phyloP scores from a whole-genome alignment of 2,329 filamentous ascomycete species.

The Zymoseptoria ardabiliae region DNA sequence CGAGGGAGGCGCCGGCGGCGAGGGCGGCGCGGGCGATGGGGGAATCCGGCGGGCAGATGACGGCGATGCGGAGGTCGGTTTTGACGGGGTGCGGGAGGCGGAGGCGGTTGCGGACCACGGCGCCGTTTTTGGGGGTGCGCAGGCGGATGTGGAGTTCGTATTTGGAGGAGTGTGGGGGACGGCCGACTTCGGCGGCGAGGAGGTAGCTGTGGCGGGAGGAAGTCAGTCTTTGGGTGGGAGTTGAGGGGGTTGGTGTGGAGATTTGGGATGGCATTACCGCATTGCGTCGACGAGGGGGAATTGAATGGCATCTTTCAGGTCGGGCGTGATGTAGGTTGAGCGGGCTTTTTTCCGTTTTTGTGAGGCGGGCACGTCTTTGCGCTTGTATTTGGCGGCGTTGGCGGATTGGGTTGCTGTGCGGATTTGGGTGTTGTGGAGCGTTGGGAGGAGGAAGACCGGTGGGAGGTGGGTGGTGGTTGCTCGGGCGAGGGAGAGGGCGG shows the following conservation, averaged over 20 bases:
- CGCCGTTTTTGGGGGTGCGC: slow-evolving; percentile 75
- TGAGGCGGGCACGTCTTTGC: slow-evolving; percentile 42
- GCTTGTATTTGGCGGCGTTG: slow-evolving; percentile 35
- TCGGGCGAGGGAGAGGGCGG: slow-evolving; percentile 10
- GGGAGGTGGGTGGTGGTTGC: slow-evolving; percentile 1
- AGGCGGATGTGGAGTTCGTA: slow-evolving; percentile 85
- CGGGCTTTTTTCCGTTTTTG: slow-evolving; percentile 58
- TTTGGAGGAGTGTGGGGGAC: slow-evolving; percentile 63
- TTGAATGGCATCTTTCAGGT: slow-evolving; percentile 59
- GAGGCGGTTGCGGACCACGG: slow-evolving; percentile 79
- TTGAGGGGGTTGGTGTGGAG: not conserved
- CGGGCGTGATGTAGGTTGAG: slow-evolving; percentile 56
- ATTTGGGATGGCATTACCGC: slow-evolving; percentile 48
- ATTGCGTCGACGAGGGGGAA: slow-evolving; percentile 88
- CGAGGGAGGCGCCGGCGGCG: slow-evolving; percentile 69
- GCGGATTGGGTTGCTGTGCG: slow-evolving; percentile 34
- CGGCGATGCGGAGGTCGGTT: slow-evolving; percentile 80
- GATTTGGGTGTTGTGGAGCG: slow-evolving; percentile 30
- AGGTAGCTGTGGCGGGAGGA: slow-evolving; percentile 59
- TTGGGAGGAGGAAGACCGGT: slow-evolving; percentile 18
- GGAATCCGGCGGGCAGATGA: slow-evolving; percentile 80
- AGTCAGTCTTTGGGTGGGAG: not conserved
- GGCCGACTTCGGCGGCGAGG: slow-evolving; percentile 84
- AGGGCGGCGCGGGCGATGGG: slow-evolving; percentile 65
- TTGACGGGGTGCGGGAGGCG: slow-evolving; percentile 83